These are phyloP conservation scores for Silene noctiflora DNA, from an alignment of 179 eudicot species.

Conservation along the genomic window DNA sequence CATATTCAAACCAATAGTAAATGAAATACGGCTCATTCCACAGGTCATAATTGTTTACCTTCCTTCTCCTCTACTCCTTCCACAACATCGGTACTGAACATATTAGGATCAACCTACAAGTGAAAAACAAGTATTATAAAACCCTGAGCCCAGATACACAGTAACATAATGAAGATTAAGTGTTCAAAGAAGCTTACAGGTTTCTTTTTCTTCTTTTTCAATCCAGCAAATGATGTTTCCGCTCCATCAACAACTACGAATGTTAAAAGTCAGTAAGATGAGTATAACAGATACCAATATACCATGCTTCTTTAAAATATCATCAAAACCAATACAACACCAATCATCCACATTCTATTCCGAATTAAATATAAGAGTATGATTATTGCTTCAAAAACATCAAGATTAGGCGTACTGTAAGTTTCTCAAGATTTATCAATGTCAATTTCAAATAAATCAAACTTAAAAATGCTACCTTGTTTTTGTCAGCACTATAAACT, in stretches of 20 bases:
- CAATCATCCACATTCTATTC: too few relatives aligned
- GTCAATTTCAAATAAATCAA: too few relatives aligned
- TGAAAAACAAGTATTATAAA: not conserved
- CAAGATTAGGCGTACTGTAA: too few relatives aligned
- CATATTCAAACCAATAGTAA: not conserved
- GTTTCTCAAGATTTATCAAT: too few relatives aligned
- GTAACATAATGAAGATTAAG: not conserved
- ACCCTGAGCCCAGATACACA: not conserved
- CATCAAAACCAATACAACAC: not conserved
- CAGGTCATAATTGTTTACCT: slow-evolving; percentile 34
- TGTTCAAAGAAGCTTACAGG: slow-evolving; percentile 37
- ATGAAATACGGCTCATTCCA: not conserved
- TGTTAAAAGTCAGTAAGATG: not conserved
- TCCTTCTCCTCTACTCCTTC: slow-evolving; percentile 61
- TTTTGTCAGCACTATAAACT: too few relatives aligned
- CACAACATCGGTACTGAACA: slow-evolving; percentile 53
- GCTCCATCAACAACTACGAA: slow-evolving; percentile 60
- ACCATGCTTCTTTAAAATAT: not conserved
- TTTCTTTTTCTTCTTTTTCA: slow-evolving; percentile 89
- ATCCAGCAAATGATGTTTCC: slow-evolving; percentile 71
- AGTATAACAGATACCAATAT: not conserved
- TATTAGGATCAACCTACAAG: slow-evolving; percentile 61
- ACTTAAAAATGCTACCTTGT: too few relatives aligned
- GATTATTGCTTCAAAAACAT: too few relatives aligned
- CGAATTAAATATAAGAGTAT: too few relatives aligned